Conservation (phyloP, 2,329 filamentous ascomycete species). For the Sodiomyces alkalinus region DNA sequence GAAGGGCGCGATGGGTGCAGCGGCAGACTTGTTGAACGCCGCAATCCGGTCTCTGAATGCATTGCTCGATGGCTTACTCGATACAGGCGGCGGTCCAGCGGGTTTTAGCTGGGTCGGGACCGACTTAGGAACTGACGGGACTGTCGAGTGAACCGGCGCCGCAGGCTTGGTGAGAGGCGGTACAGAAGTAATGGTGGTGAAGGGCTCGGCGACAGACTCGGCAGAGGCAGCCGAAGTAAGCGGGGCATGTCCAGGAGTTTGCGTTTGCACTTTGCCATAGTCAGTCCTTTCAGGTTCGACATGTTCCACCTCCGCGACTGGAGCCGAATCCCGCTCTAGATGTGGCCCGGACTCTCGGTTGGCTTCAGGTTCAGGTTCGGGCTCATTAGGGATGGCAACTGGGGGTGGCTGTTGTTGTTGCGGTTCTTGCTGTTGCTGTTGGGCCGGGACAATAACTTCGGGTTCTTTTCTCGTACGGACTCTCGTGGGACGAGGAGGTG, state of each 20-base stretch:
- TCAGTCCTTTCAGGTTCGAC: constrained; percentile 4
- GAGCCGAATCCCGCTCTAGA: constrained; percentile 10
- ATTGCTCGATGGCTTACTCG: constrained; percentile 57
- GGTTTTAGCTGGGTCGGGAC: constrained; percentile 21
- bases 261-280: constrained; percentile 19
- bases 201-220: constrained; percentile 14
- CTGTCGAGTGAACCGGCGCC: constrained; percentile 15
- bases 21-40: constrained; percentile 84
- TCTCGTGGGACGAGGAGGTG: constrained; percentile 73
- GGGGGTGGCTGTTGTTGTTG: constrained; percentile 10
- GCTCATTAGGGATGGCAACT: constrained; percentile 6
- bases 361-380: constrained; percentile 13
- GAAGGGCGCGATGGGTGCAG: constrained; percentile 77
- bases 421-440: constrained; percentile 5
- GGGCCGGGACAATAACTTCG: constrained; percentile 14
- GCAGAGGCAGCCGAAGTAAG: constrained; percentile 13
- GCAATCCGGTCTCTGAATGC: constrained; percentile 94
- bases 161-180: constrained; percentile 22
- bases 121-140: constrained; percentile 24
- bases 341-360: constrained; percentile 13
- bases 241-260: constrained; percentile 15
- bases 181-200: too few relatives aligned
- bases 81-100: constrained; percentile 47
- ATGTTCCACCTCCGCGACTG: constrained; percentile 1
- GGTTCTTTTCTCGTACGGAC: constrained; percentile 53